A percentile compares a stretch with the other conserved stretches of the same genome.
phyloP scores from a whole-genome alignment of 345 rosid species.

The Barbarea vulgaris region DNA sequence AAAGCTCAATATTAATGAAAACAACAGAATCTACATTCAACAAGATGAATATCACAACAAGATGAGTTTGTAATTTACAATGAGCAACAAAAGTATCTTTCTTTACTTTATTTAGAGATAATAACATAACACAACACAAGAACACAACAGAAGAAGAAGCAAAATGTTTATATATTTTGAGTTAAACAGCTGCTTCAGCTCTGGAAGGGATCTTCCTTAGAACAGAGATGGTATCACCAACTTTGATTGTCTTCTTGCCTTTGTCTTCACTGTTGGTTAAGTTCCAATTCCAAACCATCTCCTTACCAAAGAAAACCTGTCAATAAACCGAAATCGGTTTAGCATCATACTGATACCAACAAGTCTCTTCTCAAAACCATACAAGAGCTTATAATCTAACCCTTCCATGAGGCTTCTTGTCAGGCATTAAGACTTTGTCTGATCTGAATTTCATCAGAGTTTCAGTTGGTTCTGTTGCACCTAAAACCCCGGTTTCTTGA shows the following conservation, averaged over 20 bases:
- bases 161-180: neutral
- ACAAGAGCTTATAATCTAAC: conserved; percentile 42
- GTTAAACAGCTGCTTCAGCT: conserved; percentile 76
- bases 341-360: neutral
- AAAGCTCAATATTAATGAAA: neutral
- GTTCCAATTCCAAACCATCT: conserved; percentile 61
- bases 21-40: conserved; percentile 20
- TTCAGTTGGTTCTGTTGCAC: conserved; percentile 65
- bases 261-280: conserved; percentile 40
- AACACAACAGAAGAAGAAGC: conserved; percentile 15
- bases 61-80: neutral
- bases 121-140: conserved; percentile 13
- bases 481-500: conserved; percentile 72
- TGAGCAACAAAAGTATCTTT: conserved; percentile 1
- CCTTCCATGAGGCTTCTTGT: conserved; percentile 64
- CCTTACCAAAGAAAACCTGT: conserved; percentile 84
- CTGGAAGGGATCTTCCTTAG: conserved; percentile 58
- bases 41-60: neutral
- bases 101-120: conserved; percentile 14
- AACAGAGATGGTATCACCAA: conserved; percentile 73
- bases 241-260: conserved; percentile 62
- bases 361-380: conserved; percentile 11
- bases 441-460: conserved; percentile 69
- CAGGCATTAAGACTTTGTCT: conserved; percentile 68
- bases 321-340: conserved; percentile 8